Base-by-base conservation (phyloP, 371 early-diverging fungal genomes). In the Mortierella sp. region DNA sequence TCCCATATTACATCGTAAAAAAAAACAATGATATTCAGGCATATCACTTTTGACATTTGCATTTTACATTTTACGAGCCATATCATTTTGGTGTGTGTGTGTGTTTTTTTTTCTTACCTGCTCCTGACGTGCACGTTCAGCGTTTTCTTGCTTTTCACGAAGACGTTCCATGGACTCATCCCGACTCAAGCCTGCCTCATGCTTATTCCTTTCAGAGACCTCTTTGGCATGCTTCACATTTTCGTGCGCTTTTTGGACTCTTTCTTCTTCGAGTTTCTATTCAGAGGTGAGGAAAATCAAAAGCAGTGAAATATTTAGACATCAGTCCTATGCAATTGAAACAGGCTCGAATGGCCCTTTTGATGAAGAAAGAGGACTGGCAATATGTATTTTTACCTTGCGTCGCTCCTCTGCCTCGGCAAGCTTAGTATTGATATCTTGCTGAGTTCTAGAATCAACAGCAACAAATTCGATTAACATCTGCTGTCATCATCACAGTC, bases 101-200 rank as follows among this genome's bases (percentile, higher is more conserved):
- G 45, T 45, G 13, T 31, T 15, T 32, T 15, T 47, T 3, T n/a
- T n/a, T 26, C 22, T 57, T 53, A 77, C 78, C 78, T 72, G 73
- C 32, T 79, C 79, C 28, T 70, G 70, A 54, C 79, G 73, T 31
- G 60, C 74, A 22, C 70, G 69, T 49, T 73, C 79, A 10, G 79
- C 79, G 34, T 73, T 79, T 35, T 79, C 79, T 55, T 79, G 79
- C 55, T 79, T 79, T 51, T 73, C 79, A 26, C 79, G 78, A 66
- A 74, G 62, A 26, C 69, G 66, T 23, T 79, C 68, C 53, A 74
- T 31, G 22, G 72, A 68, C 43, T 73, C 80, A 57, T 68, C 74
- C 9, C 75, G 66, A 51, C 45, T 78, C 42, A 65, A 37, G 29
- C 47, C 75, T 29, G 70, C 64, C 9, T 70, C 71, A 7, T 67